Conservation (phyloP, 148 eudicot genomes). For the Nepenthes gracilis region DNA sequence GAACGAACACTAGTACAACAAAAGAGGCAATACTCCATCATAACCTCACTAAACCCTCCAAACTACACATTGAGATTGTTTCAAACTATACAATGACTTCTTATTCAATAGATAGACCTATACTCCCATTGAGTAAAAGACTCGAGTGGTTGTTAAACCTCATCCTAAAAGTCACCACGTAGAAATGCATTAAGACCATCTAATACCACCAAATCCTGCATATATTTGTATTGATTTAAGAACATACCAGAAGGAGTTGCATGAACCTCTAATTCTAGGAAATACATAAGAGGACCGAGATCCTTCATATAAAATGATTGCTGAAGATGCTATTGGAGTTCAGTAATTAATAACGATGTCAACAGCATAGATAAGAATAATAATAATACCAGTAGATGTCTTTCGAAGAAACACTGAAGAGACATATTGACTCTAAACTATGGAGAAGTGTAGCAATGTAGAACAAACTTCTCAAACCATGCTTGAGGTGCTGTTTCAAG, state of each 20-base stretch:
- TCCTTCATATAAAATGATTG: slow-evolving; percentile 7
- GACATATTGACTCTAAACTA: not conserved
- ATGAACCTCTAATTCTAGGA: not conserved
- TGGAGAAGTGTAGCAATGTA: not conserved
- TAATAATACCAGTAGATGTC: not conserved
- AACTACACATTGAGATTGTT: too few relatives aligned
- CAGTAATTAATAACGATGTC: not conserved
- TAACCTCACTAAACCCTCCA: too few relatives aligned
- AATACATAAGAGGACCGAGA: slow-evolving; percentile 2
- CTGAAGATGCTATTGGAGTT: not conserved
- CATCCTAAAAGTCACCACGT: too few relatives aligned
- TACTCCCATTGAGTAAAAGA: too few relatives aligned
- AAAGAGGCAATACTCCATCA: too few relatives aligned
- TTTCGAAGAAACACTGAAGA: not conserved
- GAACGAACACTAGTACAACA: too few relatives aligned
- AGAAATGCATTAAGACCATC: not conserved
- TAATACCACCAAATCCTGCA: not conserved
- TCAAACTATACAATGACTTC: too few relatives aligned
- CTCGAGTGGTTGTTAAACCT: too few relatives aligned
- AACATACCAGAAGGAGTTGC: not conserved
- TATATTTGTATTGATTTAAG: not conserved
- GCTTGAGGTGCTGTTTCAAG: not conserved
- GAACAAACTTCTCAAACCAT: not conserved
- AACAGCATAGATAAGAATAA: slow-evolving; percentile 3
- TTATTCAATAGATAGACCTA: too few relatives aligned